phyloP scores from a whole-genome alignment of 129 eudicot genomes.

The Flaveria trinervia region DNA sequence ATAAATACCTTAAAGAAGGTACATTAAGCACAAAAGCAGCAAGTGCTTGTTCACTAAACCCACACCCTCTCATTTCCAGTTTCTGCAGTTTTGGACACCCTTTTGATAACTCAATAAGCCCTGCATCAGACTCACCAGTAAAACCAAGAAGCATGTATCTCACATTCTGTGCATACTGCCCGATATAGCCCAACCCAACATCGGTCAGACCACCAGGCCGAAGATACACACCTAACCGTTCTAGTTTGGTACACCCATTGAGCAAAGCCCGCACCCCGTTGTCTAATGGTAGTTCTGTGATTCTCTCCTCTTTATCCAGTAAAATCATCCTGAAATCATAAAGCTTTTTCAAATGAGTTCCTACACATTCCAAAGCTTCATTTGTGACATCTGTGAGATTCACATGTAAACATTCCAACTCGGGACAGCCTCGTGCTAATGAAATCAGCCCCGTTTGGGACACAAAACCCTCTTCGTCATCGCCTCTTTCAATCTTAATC shows the following conservation, averaged over 20 bases:
- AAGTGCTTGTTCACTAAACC: slow-evolving; percentile 68
- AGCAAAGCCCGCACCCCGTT: slow-evolving; percentile 73
- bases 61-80: slow-evolving; percentile 75
- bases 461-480: slow-evolving; percentile 72
- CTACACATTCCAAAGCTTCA: slow-evolving; percentile 59
- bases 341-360: slow-evolving; percentile 61
- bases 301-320: slow-evolving; percentile 56
- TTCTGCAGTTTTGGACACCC: slow-evolving; percentile 80
- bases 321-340: slow-evolving; percentile 68
- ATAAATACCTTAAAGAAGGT: slow-evolving; percentile 69
- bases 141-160: slow-evolving; percentile 85
- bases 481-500: slow-evolving; percentile 85
- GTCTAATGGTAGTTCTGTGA: slow-evolving; percentile 81
- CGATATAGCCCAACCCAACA: slow-evolving; percentile 62
- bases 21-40: slow-evolving; percentile 51
- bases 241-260: slow-evolving; percentile 55
- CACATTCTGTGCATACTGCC: slow-evolving; percentile 57
- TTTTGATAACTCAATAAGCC: slow-evolving; percentile 65
- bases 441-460: slow-evolving; percentile 75
- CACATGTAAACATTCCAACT: slow-evolving; percentile 69
- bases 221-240: slow-evolving; percentile 72
- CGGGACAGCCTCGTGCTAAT: slow-evolving; percentile 63
- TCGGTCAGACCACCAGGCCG: slow-evolving; percentile 78
- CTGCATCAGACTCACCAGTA: slow-evolving; percentile 73
- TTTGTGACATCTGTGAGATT: slow-evolving; percentile 75